Evolutionary conservation across 2,329 filamentous ascomycete species (phyloP), one percentile per base, ranked within the genome.

Genomic region (Cladosporium sp.): DNA sequence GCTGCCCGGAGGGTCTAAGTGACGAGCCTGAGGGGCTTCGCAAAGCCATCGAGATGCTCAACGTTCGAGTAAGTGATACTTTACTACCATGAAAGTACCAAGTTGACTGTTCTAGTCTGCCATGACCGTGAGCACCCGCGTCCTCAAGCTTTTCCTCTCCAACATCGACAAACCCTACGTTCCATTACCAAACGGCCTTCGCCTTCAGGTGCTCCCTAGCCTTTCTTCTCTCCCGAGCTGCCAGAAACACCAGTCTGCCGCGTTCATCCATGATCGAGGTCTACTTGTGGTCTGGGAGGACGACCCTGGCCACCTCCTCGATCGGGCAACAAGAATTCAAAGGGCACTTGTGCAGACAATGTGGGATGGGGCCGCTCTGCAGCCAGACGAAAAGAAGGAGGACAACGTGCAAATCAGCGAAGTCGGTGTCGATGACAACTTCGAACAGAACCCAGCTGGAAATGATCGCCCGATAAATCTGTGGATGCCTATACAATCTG

Each of bases 221-320:
- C 76, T 85, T 53, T 70, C 72, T 2, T 75, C 79, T 45, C 70
- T 87, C 4, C 78, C 80, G 0, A 68, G 72, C 19, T 84, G 81
- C 59, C 77, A 83, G 62, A 82, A 83, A 63, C 80, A 84, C 66
- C 81, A 84, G 56, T 84, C 82, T 61, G 81, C 79, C n/a, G 81
- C 82, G 8, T 84, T 84, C 63, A 78, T 84, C 48, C 73, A 77
- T 54, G 79, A 83, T 57, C 70, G 74, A n/a, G 72, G 73, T 41
- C 72, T 83, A 37, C 66, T 84, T n/a, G 71, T 83, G 4, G 79
- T 84, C 19, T 85, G 82, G 82, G 82, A 83, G 41, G 82, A 85
- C 58, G 76, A 83, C 38, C 78, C 81, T 11, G 74, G 77, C 57
- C 74, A 77, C 53, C 66, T 84, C 13, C 67, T 84, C 9, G 67